phyloP scores from a whole-genome alignment of 2,329 filamentous ascomycete species.

The Penicillium griseofulvum region DNA sequence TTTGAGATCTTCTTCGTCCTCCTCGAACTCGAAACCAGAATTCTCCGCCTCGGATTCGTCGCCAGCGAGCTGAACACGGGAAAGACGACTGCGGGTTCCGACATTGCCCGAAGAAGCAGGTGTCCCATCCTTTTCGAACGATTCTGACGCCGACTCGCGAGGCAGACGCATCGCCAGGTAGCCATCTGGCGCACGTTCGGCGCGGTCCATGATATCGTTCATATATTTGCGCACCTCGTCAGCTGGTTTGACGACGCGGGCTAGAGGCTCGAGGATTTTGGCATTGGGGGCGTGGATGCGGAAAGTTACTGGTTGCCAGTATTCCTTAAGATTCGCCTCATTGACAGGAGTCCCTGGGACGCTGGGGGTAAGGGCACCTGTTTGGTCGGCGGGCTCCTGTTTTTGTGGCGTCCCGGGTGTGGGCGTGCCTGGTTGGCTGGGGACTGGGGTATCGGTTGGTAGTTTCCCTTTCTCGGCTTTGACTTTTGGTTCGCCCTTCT shows the following conservation, averaged over 20 bases:
- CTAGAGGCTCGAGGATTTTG: constrained; percentile 54
- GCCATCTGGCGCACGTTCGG: constrained; percentile 54
- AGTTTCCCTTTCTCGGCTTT: constrained; percentile 24
- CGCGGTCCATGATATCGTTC: constrained; percentile 57
- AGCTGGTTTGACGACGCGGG: constrained; percentile 55
- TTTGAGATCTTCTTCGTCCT: constrained; percentile 35
- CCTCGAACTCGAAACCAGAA: constrained; percentile 16
- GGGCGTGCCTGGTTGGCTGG: constrained; percentile 9
- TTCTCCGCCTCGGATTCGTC: constrained; percentile 30
- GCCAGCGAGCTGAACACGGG: constrained; percentile 21
- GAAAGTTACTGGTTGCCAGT: constrained; percentile 56
- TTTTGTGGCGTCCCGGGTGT: constrained; percentile 20
- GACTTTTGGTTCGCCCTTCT: constrained; percentile 35
- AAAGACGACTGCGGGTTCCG: constrained; percentile 23
- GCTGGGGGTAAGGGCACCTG: background rate
- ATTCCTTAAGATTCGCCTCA: constrained; percentile 41
- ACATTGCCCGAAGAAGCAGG: constrained; percentile 15
- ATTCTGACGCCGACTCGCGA: constrained; percentile 35
- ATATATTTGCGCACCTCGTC: constrained; percentile 55
- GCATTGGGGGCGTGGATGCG: constrained; percentile 54
- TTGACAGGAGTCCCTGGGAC: constrained; percentile 12
- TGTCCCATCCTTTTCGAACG: constrained; percentile 28
- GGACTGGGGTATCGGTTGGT: constrained; percentile 4
- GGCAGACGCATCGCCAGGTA: constrained; percentile 58
- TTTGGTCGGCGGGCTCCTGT: constrained; percentile 8